These are phyloP conservation scores for Phialophora macrospora DNA, from an alignment of 2,329 filamentous ascomycete species.

Conservation along the genomic window DNA sequence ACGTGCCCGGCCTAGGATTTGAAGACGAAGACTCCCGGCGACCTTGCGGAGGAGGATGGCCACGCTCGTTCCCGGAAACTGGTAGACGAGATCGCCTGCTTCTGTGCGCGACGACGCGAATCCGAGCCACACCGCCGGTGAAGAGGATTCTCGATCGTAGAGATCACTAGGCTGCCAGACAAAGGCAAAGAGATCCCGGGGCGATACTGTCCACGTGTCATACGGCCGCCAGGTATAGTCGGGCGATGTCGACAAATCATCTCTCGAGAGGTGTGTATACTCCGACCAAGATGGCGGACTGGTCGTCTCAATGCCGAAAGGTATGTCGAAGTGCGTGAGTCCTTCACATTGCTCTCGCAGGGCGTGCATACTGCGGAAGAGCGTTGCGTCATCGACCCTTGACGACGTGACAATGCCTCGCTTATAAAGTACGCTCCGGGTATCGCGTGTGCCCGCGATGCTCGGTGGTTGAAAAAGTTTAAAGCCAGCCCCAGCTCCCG, in stretches of 20 bases:
- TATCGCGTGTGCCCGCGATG: not conserved
- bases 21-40: not conserved
- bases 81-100: slow-evolving; percentile 5
- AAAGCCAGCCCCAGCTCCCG: not conserved
- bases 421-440: not conserved
- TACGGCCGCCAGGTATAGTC: not conserved
- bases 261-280: no score
- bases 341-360: not conserved
- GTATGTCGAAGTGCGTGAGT: not conserved
- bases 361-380: not conserved
- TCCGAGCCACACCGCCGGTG: not conserved
- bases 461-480: no score
- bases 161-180: not conserved
- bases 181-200: slow-evolving; percentile 2
- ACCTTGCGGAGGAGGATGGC: slow-evolving; percentile 3
- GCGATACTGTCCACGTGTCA: not conserved
- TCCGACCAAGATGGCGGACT: no score
- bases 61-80: slow-evolving; percentile 6
- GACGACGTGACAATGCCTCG: slow-evolving; percentile 1
- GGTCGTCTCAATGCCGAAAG: no score
- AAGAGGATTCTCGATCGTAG: not conserved
- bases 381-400: no score
- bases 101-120: not conserved
- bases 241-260: no score
- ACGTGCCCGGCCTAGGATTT: not conserved